Evolutionary conservation across 2,329 filamentous ascomycete species (phyloP).

Genomic region (Pochonia chlamydosporia): DNA sequence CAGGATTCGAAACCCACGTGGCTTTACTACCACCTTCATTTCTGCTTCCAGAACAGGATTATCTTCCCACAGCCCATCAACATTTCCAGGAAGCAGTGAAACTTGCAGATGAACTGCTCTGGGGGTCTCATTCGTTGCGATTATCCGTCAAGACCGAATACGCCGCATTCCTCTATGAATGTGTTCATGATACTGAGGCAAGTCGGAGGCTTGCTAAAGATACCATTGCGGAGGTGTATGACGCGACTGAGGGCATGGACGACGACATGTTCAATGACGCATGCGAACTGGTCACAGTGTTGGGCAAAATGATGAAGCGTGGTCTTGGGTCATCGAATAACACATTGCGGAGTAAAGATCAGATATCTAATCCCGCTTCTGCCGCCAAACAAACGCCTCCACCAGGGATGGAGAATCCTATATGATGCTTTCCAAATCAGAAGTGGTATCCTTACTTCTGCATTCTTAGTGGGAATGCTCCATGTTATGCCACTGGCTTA

Average conservation of each 20-base stretch:
- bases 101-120: conserved; percentile 70
- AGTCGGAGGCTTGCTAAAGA: conserved; percentile 73
- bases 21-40: conserved; percentile 57
- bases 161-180: conserved; percentile 89
- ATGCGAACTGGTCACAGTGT: conserved; percentile 75
- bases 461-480: too few species aligned
- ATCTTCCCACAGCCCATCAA: conserved; percentile 72
- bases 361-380: conserved; percentile 21
- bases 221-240: conserved; percentile 86
- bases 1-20: conserved; percentile 42
- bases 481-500: too few species aligned
- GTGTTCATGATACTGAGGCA: conserved; percentile 71
- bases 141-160: conserved; percentile 90
- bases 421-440: conserved; percentile 20
- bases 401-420: conserved; percentile 38
- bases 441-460: neutral
- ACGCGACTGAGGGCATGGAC: conserved; percentile 85
- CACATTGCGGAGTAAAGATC: conserved; percentile 25
- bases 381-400: conserved; percentile 18
- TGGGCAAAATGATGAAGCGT: conserved; percentile 85
- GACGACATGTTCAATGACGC: conserved; percentile 94
- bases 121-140: conserved; percentile 83
- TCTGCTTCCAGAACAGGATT: conserved; percentile 72
- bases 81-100: conserved; percentile 74
- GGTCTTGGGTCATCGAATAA: conserved; percentile 43